phyloP scores from a whole-genome alignment of 768 basidiomycete species.

The Dendrothele bispora region DNA sequence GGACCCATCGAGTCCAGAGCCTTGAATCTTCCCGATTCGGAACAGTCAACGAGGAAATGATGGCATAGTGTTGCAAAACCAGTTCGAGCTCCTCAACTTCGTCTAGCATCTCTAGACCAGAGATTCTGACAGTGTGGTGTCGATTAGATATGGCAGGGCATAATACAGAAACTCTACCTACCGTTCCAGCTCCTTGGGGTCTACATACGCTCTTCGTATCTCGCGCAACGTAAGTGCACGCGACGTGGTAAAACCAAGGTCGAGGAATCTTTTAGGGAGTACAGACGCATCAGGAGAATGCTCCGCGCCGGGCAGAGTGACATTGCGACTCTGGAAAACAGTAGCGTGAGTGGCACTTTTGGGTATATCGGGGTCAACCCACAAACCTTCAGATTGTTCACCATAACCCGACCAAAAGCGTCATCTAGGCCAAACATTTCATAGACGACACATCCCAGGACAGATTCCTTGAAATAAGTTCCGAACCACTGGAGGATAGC shows the following conservation, averaged over 20 bases:
- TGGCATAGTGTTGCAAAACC: slow-evolving; percentile 85
- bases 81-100: slow-evolving; percentile 94
- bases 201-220: slow-evolving; percentile 55
- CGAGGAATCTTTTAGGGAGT: slow-evolving; percentile 53
- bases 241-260: slow-evolving; percentile 53
- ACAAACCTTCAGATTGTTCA: slow-evolving; percentile 76
- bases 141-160: neutral
- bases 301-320: slow-evolving; percentile 71
- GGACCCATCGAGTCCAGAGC: no score
- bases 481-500: slow-evolving; percentile 75
- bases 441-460: slow-evolving; percentile 70
- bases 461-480: slow-evolving; percentile 40
- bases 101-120: slow-evolving; percentile 83
- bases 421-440: slow-evolving; percentile 93
- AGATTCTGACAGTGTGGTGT: slow-evolving; percentile 53
- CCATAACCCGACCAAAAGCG: slow-evolving; percentile 91
- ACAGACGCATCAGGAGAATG: slow-evolving; percentile 49
- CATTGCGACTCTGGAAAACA: slow-evolving; percentile 44
- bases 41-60: no score
- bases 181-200: slow-evolving; percentile 55
- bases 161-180: slow-evolving; percentile 25
- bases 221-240: slow-evolving; percentile 67
- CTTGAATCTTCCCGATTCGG: no score
- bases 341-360: neutral
- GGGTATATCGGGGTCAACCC: neutral